Base-by-base conservation (phyloP, 805 yeast genomes). In the Yarrowia sp. region DNA sequence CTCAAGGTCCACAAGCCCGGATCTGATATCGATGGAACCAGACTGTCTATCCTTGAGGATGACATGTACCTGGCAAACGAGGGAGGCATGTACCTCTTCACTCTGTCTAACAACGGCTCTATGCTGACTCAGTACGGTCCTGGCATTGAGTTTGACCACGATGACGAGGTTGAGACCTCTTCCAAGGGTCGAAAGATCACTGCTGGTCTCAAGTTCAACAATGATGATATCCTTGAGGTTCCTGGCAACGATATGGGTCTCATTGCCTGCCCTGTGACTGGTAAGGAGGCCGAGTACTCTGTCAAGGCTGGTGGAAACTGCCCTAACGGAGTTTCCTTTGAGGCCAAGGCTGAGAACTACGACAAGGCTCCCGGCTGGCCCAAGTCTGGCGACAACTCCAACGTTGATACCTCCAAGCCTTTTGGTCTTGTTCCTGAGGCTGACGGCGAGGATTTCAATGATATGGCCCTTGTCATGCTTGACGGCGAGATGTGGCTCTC, bases 401-500 rank as follows among this genome's bases (percentile, higher is more conserved):
- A 35, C 16, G 65, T 59, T 3, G 65, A 59, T 35, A 43, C 65
- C 35, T 59, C 65, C 41, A 59, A 59, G 65, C 14, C 52, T 5
- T 59, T 59, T 9, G 65, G 65, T 59, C 65, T 59, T 5, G 19
- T 59, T 12, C n/a, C 52, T 11, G 16, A 35, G 41, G 52, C 32
- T 16, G 52, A 45, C 14, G 65, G 52, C 4, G 35, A 43, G 42
- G 65, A 59, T 8, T 45, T 35, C 42, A 45, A 19, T 19, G 52
- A 45, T 16, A 43, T 43, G 52, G 65, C 65, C 14, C 41, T 59
- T 10, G 65, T 59, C 35, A 59, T 59, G 65, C 42, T 59, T 9
- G 52, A 59, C 32, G 65, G 65, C 4, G 65, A 59, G 4, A 43
- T 59, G 65, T 59, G 65, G 65, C 65, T 59, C 35, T 45, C 65